Evolutionary conservation across 495 filamentous ascomycete species (phyloP).

Genomic region (Entonaema liquescens): DNA sequence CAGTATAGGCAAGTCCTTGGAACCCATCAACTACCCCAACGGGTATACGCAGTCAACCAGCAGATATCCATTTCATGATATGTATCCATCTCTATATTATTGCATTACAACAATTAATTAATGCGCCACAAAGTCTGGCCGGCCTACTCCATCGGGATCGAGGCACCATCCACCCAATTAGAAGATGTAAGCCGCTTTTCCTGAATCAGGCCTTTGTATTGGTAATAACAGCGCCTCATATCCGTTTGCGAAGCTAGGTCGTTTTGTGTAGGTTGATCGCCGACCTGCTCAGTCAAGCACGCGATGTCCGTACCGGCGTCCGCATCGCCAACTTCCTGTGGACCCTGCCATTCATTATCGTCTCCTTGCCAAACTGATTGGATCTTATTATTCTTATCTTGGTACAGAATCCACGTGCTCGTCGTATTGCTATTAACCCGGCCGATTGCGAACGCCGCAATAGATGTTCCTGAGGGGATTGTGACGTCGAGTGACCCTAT

Average conservation of each 20-base stretch:
- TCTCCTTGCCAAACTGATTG: conserved; percentile 26
- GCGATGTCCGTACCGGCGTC: conserved; percentile 35
- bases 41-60: not conserved
- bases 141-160: conserved; percentile 20
- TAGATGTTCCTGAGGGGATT: conserved; percentile 20
- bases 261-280: conserved; percentile 10
- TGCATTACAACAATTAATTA: conserved; percentile 6
- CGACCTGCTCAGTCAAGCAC: conserved; percentile 28
- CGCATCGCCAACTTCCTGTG: conserved; percentile 31
- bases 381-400: conserved; percentile 29
- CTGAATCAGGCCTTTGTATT: conserved; percentile 20
- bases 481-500: conserved; percentile 13
- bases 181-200: conserved; percentile 27
- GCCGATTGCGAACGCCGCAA: conserved; percentile 23
- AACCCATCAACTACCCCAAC: not conserved
- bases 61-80: not conserved
- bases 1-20: not conserved
- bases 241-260: conserved; percentile 17
- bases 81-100: not conserved
- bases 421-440: conserved; percentile 16
- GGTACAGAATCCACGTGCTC: conserved; percentile 36
- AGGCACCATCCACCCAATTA: conserved; percentile 24
- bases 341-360: conserved; percentile 28
- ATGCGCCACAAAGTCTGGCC: not conserved
- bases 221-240: conserved; percentile 37